Evolutionary conservation across 768 basidiomycete species (phyloP), one percentile per base, ranked within the genome.

Genomic region (Rickenella mellea): DNA sequence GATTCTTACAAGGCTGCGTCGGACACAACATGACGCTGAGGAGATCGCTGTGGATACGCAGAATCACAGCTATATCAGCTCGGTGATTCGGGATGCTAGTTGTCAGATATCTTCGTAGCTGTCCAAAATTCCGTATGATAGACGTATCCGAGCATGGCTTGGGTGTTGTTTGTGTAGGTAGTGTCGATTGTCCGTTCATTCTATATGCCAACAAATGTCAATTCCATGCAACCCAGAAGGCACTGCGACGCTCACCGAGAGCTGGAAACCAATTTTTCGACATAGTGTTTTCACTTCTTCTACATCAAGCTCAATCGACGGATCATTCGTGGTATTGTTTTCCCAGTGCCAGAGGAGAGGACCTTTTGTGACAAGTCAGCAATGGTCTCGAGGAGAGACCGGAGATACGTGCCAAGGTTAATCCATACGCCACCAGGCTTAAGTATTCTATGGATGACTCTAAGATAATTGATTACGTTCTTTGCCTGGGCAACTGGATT

Each of bases 341-440:
- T 97, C 93, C 61, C 81, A 97, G 57, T 98, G 94, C 93, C 94
- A 98, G n/a, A 97, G 63, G 1, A 94, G 64, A 0, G 94, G 94
- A 2, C 93, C 92, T 83, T 32, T 40, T 37, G 31, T 14, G 32
- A 12, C 28, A 42, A 29, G 32, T 15, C 39, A 29, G 35, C 17
- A 39, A 36, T 29, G 14, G 14, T 7, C 19, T 21, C 17, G 9
- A 27, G 4, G 19, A 27, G 27, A 22, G 24, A 6, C 22, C 7
- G 22, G 22, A 33, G 29, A 41, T 22, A 42, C 67, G 7, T 44
- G 81, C 82, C 86, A 7, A 91, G 64, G 55, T 97, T 97, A 48
- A 96, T 81, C 91, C 91, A 96, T 5, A 91, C 71, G 1, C 93
- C 94, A 17, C 83, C 89, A 0, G 82, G 84, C 6, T 80, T 79